Percentiles rank a stretch among this genome's conserved stretches.
phyloP scores from a whole-genome alignment of 306 rosid species.

The Trifolium subterraneum region DNA sequence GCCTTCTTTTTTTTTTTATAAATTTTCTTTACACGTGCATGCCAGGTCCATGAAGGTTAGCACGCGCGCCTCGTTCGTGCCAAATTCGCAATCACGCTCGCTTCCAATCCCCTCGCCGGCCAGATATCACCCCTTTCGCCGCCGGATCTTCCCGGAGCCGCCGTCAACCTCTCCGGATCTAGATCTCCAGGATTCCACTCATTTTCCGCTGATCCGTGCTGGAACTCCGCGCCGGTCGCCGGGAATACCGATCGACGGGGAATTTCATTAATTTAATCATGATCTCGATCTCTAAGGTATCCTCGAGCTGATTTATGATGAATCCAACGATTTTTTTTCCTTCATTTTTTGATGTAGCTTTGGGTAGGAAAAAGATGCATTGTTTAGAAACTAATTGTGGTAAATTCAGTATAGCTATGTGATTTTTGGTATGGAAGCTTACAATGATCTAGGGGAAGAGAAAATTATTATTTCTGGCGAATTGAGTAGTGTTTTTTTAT shows the following conservation, averaged over 20 bases:
- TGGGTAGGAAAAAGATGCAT: neutral
- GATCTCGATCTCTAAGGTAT: conserved; percentile 36
- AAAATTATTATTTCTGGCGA: neutral
- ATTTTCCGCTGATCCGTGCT: neutral
- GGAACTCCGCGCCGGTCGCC: conserved; percentile 52
- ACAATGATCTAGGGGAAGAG: neutral
- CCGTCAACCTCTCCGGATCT: neutral
- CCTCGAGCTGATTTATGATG: conserved; percentile 12
- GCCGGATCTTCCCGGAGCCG: conserved; percentile 41
- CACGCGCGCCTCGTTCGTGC: too few relatives aligned
- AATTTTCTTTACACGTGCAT: too few relatives aligned
- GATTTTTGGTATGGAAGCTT: conserved; percentile 3
- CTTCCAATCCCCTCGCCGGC: conserved; percentile 48
- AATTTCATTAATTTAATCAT: conserved; percentile 12
- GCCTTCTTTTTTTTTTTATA: too few relatives aligned
- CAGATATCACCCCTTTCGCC: conserved; percentile 44
- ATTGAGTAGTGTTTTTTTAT: conserved; percentile 11
- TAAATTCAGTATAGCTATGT: conserved; percentile 18
- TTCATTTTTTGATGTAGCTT: conserved; percentile 1
- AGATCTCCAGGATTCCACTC: neutral
- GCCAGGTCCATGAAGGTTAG: too few relatives aligned
- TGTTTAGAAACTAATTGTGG: neutral
- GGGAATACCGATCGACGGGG: conserved; percentile 49
- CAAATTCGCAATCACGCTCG: too few relatives aligned
- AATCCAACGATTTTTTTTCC: neutral